A percentile compares a stretch with the other conserved stretches of the same genome.
phyloP scores from a whole-genome alignment of 2,329 filamentous ascomycete genomes.

The Aquanectria penicillioides region DNA sequence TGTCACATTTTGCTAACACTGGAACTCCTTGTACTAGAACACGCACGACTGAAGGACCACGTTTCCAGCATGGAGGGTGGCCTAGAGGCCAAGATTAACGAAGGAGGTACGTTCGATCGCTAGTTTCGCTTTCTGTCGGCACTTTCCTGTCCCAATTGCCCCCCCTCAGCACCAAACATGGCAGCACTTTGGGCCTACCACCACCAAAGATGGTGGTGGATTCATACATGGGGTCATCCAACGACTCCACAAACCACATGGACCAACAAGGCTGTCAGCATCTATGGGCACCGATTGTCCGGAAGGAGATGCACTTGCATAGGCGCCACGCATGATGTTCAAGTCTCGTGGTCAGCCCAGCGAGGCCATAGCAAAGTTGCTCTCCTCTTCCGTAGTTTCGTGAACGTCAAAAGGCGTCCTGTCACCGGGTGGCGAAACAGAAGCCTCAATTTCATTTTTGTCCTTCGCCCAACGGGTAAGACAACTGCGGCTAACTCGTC shows the following conservation, averaged over 20 bases:
- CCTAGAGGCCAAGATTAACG: slow-evolving; percentile 88
- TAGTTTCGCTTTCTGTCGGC: slow-evolving; percentile 37
- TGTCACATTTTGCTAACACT: slow-evolving; percentile 36
- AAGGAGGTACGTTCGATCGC: slow-evolving; percentile 78
- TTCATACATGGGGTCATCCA: slow-evolving; percentile 22
- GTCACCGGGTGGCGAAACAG: slow-evolving; percentile 5
- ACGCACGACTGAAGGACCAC: slow-evolving; percentile 93
- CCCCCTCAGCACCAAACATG: background rate
- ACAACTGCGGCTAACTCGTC: slow-evolving; percentile 28
- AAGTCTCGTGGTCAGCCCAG: slow-evolving; percentile 44
- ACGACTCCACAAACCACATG: background rate
- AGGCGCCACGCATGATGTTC: slow-evolving; percentile 46
- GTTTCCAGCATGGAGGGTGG: slow-evolving; percentile 87
- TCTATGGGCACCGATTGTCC: slow-evolving; percentile 21
- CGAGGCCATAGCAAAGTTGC: slow-evolving; percentile 9
- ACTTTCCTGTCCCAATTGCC: slow-evolving; percentile 29
- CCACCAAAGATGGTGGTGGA: slow-evolving; percentile 23
- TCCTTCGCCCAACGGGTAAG: background rate
- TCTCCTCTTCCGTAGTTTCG: background rate
- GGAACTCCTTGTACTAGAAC: slow-evolving; percentile 67
- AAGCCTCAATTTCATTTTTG: slow-evolving; percentile 13
- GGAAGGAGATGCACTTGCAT: slow-evolving; percentile 45
- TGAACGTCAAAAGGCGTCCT: slow-evolving; percentile 8
- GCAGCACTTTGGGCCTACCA: slow-evolving; percentile 17
- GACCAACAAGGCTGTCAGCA: slow-evolving; percentile 3